Conservation (phyloP, 108 stramenopile genomes). For the Pseudonitzschia pungens region DNA sequence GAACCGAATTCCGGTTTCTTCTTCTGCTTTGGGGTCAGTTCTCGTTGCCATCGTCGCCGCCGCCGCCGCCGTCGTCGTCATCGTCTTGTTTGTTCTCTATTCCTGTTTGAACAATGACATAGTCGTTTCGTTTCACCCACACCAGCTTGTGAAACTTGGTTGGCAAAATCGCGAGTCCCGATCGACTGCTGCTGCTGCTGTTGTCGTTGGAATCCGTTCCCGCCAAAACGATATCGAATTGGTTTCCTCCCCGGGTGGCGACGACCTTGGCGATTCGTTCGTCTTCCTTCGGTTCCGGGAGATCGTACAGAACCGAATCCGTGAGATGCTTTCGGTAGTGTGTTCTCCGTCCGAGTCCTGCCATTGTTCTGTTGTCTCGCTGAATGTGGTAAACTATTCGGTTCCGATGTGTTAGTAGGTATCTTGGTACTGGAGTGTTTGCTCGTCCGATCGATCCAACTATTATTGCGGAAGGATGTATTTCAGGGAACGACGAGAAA, state of each 20-base stretch:
- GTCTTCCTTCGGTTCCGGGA: conserved; percentile 63
- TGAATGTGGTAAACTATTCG: too few relatives aligned
- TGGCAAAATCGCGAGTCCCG: conserved; percentile 84
- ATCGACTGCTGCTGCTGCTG: background rate
- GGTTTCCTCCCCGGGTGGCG: conserved; percentile 82
- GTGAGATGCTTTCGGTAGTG: conserved; percentile 89
- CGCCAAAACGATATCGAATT: conserved; percentile 73
- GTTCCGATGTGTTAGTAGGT: too few relatives aligned
- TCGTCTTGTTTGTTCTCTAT: background rate
- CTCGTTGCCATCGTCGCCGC: conserved; percentile 6
- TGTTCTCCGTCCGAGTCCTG: conserved; percentile 49
- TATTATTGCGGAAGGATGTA: too few relatives aligned
- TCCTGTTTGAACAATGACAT: conserved; percentile 81
- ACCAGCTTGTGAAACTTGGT: conserved; percentile 95
- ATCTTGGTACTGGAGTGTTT: too few relatives aligned
- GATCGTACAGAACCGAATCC: conserved; percentile 72
- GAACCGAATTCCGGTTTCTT: conserved; percentile 53
- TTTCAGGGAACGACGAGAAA: too few relatives aligned
- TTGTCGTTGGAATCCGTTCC: background rate
- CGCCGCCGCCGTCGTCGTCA: conserved; percentile 20
- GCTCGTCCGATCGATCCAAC: too few relatives aligned
- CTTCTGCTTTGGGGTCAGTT: background rate
- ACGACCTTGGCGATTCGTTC: conserved; percentile 79
- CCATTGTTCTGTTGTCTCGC: background rate
- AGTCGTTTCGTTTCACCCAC: conserved; percentile 96